Percentiles rank a stretch among this genome's conserved stretches.
Conservation (phyloP, 2,329 filamentous ascomycete species). For the Fusarium tuaranense region DNA sequence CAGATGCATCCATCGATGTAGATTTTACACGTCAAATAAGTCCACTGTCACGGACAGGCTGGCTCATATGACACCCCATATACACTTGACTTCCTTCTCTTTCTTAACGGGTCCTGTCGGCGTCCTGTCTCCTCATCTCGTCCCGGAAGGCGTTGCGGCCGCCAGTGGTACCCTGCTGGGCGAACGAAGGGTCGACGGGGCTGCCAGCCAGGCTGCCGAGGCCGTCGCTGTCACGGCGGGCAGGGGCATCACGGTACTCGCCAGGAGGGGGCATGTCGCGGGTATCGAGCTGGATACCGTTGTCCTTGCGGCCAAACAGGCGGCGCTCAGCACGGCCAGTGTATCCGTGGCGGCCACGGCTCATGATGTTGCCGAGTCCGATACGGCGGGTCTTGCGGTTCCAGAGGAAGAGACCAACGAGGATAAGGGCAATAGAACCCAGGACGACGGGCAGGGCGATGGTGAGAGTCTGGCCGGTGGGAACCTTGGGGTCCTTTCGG, state of each 20-base stretch:
- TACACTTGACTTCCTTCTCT: neutral
- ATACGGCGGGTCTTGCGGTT: conserved; percentile 64
- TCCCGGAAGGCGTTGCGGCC: conserved; percentile 61
- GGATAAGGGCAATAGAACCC: conserved; percentile 59
- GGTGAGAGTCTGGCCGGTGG: conserved; percentile 57
- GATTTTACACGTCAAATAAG: conserved; percentile 21
- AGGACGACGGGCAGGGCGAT: conserved; percentile 66
- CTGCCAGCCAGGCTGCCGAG: conserved; percentile 63
- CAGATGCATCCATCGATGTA: conserved; percentile 21
- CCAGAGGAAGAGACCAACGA: conserved; percentile 69
- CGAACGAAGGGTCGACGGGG: conserved; percentile 57
- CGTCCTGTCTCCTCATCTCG: conserved; percentile 61
- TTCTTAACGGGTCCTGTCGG: conserved; percentile 48
- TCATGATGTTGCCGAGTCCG: conserved; percentile 64
- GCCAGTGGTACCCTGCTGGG: conserved; percentile 51
- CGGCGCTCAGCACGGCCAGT: conserved; percentile 53
- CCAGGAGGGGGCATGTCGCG: conserved; percentile 33
- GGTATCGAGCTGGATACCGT: conserved; percentile 60
- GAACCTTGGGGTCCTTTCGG: conserved; percentile 48
- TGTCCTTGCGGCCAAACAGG: conserved; percentile 51
- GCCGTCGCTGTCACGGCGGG: conserved; percentile 58
- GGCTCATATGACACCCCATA: conserved; percentile 2
- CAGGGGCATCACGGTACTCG: conserved; percentile 53
- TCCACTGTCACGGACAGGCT: neutral
- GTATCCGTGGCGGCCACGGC: conserved; percentile 59